Percentiles rank a stretch among this genome's conserved stretches.
Conservation (phyloP, 306 rosid genomes). For the Vigna angularis region DNA sequence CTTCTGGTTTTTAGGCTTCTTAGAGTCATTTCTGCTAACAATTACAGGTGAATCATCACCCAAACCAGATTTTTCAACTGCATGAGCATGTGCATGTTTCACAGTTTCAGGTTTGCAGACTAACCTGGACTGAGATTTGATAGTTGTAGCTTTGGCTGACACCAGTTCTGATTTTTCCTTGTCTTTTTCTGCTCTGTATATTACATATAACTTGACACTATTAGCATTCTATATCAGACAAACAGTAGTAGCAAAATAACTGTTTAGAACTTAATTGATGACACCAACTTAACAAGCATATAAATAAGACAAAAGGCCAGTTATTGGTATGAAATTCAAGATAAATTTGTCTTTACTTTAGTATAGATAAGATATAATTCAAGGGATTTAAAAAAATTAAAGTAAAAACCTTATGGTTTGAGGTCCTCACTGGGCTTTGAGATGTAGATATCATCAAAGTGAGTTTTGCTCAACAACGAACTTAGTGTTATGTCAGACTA, state of each 20-base stretch:
- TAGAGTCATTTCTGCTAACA: constrained; percentile 14
- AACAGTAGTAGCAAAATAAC: not conserved
- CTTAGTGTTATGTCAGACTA: not conserved
- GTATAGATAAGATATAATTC: not conserved
- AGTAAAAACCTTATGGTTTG: not conserved
- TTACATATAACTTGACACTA: constrained; percentile 42
- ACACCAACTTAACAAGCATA: constrained; percentile 15
- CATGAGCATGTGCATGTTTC: constrained; percentile 34
- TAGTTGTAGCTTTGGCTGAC: constrained; percentile 41
- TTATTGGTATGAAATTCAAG: constrained; percentile 22
- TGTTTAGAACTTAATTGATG: constrained; percentile 8
- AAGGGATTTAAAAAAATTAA: not conserved
- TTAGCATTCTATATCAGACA: not conserved
- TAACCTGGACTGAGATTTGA: constrained; percentile 43
- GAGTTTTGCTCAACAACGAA: not conserved
- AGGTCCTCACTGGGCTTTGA: too few relatives aligned
- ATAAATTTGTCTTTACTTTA: not conserved
- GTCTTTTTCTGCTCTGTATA: constrained; percentile 52
- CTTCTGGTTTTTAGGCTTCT: constrained; percentile 38
- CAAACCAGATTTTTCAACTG: constrained; percentile 12
- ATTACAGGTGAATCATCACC: constrained; percentile 37
- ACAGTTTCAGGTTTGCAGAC: constrained; percentile 33
- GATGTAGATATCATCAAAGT: too few relatives aligned
- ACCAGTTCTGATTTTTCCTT: constrained; percentile 39
- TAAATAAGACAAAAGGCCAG: constrained; percentile 21